Conservation (phyloP, 164 flowering plant genomes). For the Amborella trichopoda region DNA sequence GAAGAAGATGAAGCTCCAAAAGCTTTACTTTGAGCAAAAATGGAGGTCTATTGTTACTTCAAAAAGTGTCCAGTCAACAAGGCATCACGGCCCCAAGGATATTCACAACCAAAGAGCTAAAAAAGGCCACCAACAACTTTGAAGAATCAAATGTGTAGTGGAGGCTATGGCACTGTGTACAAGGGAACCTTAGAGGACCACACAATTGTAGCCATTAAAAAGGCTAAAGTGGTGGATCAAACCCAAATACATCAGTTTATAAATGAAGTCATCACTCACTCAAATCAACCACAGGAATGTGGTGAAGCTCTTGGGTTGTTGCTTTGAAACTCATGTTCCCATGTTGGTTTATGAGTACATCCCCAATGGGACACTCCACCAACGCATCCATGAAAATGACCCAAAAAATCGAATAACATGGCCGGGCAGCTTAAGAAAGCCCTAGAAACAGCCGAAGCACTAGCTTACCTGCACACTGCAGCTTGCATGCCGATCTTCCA, state of each 20-base stretch:
- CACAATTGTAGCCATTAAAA: constrained; percentile 2
- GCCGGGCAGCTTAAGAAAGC: constrained; percentile 1
- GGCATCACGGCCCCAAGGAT: no score
- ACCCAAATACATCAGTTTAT: not conserved
- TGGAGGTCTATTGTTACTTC: no score
- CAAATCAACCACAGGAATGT: constrained; percentile 1
- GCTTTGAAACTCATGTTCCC: not conserved
- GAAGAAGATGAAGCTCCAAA: no score
- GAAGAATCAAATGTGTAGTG: constrained; percentile 12
- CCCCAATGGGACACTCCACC: constrained; percentile 1
- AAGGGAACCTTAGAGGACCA: not conserved
- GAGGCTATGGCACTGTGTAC: not conserved
- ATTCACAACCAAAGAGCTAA: constrained; percentile 39
- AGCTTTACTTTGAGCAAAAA: no score
- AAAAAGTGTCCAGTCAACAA: no score
- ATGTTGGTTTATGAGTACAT: constrained; percentile 1
- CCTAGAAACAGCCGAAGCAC: constrained; percentile 6
- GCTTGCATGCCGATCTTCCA: constrained; percentile 9
- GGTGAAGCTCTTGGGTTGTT: not conserved
- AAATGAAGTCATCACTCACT: constrained; percentile 1
- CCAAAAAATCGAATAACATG: no score
- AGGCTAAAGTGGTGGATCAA: not conserved
- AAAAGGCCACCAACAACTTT: constrained; percentile 39
- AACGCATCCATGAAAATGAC: constrained; percentile 2
- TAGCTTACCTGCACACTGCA: constrained; percentile 8